Percentiles rank a stretch among this genome's conserved stretches.
Evolutionary conservation across 495 filamentous ascomycete genomes (phyloP).

Genomic region (Tuber brumale): DNA sequence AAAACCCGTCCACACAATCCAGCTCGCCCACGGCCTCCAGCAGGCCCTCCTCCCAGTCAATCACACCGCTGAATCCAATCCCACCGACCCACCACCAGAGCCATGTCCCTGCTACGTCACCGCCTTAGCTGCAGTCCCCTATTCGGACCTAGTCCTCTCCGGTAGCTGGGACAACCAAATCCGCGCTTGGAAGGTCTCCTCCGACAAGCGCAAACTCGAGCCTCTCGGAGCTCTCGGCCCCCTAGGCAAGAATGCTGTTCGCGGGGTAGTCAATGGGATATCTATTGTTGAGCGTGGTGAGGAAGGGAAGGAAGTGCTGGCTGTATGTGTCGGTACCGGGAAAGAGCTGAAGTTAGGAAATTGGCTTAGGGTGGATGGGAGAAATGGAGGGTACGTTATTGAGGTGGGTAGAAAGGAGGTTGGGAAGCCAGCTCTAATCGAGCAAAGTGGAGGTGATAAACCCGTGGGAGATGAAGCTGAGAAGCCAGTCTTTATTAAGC

Average conservation of each 20-base stretch:
- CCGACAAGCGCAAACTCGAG: constrained; percentile 75
- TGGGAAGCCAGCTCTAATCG: constrained; percentile 6
- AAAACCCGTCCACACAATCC: constrained; percentile 77
- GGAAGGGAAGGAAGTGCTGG: constrained; percentile 62
- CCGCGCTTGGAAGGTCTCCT: constrained; percentile 73
- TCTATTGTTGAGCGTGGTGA: constrained; percentile 72
- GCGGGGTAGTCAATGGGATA: constrained; percentile 79
- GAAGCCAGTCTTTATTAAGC: not conserved
- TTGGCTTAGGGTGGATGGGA: constrained; percentile 63
- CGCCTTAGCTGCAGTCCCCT: constrained; percentile 74
- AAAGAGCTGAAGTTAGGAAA: constrained; percentile 78
- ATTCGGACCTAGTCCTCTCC: constrained; percentile 76
- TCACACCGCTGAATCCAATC: constrained; percentile 61
- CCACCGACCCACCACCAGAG: constrained; percentile 54
- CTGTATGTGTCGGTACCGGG: constrained; percentile 72
- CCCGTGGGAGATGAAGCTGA: constrained; percentile 19
- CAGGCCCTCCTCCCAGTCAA: constrained; percentile 57
- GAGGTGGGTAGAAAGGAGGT: constrained; percentile 25
- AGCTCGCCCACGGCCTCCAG: constrained; percentile 77
- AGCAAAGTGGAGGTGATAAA: constrained; percentile 19
- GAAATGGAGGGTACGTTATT: constrained; percentile 55
- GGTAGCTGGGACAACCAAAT: constrained; percentile 92
- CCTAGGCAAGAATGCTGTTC: constrained; percentile 47
- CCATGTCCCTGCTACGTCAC: constrained; percentile 81
- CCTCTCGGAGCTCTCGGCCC: constrained; percentile 60